Conservation (phyloP, 805 yeast species). For the Lipomyces yamadae region DNA sequence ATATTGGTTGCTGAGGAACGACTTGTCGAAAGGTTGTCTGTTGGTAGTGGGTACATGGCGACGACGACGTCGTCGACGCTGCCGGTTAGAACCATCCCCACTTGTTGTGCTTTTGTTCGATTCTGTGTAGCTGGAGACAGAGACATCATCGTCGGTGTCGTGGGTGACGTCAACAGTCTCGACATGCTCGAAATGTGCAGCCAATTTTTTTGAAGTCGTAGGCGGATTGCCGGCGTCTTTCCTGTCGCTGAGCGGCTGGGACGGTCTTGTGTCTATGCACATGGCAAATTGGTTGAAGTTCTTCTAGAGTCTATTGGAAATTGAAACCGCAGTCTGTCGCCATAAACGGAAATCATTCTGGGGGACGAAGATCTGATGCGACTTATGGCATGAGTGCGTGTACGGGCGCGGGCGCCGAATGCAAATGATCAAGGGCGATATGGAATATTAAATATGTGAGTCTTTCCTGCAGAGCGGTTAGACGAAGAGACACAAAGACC, state of each 20-base stretch:
- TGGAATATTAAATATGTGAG: too few relatives aligned
- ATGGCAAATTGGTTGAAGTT: not conserved
- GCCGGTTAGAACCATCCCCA: not conserved
- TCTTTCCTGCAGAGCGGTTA: too few relatives aligned
- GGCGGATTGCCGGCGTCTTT: not conserved
- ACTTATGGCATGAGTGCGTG: too few relatives aligned
- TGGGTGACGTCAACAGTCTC: constrained; percentile 19
- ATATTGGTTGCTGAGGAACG: constrained; percentile 7
- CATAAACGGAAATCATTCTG: not conserved
- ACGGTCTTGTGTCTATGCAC: not conserved
- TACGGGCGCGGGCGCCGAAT: too few relatives aligned
- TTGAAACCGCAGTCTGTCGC: not conserved
- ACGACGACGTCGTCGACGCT: constrained; percentile 3
- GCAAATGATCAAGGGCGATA: too few relatives aligned
- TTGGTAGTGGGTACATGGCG: not conserved
- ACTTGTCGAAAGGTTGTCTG: not conserved
- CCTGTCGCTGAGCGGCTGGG: not conserved
- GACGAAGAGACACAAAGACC: too few relatives aligned
- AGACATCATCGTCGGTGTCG: not conserved
- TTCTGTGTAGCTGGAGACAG: not conserved
- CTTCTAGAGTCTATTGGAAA: not conserved
- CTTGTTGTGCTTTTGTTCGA: constrained; percentile 2
- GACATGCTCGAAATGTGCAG: constrained; percentile 26
- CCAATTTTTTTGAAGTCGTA: not conserved
- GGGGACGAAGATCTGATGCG: too few relatives aligned